phyloP scores from a whole-genome alignment of 176 grass and related monocot species.

The Eleusine coracana region DNA sequence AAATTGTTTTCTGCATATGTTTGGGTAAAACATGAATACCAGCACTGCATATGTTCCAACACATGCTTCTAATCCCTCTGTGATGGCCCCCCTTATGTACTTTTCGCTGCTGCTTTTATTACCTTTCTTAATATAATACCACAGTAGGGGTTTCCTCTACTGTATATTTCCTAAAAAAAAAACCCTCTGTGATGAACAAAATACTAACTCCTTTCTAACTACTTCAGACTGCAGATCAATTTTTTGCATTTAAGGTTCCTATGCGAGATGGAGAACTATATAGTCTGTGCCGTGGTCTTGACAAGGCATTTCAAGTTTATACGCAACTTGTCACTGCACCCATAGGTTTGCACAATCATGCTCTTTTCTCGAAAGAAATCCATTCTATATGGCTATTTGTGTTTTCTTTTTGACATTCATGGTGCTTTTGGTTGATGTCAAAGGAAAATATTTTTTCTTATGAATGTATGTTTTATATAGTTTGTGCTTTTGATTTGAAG shows the following conservation, averaged over 20 bases:
- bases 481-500: neutral
- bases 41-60: neutral
- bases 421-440: slow-evolving; percentile 14
- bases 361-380: slow-evolving; percentile 31
- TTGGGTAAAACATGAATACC: neutral
- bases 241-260: slow-evolving; percentile 91
- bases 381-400: slow-evolving; percentile 12
- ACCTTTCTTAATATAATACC: too few relatives aligned
- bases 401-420: neutral
- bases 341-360: slow-evolving; percentile 63
- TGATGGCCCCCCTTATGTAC: too few relatives aligned
- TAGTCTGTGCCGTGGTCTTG: slow-evolving; percentile 79
- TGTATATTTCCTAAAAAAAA: too few relatives aligned
- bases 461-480: slow-evolving; percentile 24
- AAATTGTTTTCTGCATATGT: neutral
- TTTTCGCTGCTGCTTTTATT: too few relatives aligned
- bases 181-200: slow-evolving; percentile 8
- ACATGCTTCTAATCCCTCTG: too few relatives aligned
- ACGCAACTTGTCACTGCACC: slow-evolving; percentile 70
- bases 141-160: too few relatives aligned
- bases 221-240: slow-evolving; percentile 94
- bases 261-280: slow-evolving; percentile 82
- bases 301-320: slow-evolving; percentile 95
- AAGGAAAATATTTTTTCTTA: slow-evolving; percentile 37
- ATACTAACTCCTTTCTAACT: slow-evolving; percentile 36